Conservation (phyloP, 148 eudicot species). For the Rhododendron williamsianum region DNA sequence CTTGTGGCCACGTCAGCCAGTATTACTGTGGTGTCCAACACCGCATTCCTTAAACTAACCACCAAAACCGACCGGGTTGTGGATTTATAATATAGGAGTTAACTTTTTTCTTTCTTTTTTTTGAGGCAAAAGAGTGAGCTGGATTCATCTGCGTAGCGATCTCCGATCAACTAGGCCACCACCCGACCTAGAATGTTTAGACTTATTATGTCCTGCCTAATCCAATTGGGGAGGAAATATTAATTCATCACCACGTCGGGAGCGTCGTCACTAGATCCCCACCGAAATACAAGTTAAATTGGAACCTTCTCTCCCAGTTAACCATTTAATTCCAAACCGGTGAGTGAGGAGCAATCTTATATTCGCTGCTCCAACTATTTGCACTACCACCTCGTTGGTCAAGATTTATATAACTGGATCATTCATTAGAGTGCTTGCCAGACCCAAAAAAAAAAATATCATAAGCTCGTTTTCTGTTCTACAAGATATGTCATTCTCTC, state of each 20-base stretch:
- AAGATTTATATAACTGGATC: no score
- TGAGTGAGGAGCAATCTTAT: background rate
- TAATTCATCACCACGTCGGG: background rate
- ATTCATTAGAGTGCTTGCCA: no score
- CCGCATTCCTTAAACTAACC: background rate
- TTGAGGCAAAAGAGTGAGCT: background rate
- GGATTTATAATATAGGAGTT: background rate
- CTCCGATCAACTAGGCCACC: no score
- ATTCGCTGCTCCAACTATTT: background rate
- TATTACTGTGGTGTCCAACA: background rate
- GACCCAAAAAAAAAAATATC: no score
- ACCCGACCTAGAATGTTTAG: background rate
- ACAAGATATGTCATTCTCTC: no score
- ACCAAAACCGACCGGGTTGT: background rate
- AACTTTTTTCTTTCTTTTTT: no score
- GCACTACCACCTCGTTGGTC: background rate
- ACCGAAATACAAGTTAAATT: background rate
- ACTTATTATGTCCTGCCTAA: background rate
- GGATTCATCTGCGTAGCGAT: background rate
- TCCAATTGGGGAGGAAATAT: background rate
- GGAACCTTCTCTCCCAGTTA: background rate
- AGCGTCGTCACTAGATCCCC: background rate
- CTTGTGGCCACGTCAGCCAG: background rate
- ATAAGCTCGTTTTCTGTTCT: no score
- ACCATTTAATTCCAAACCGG: background rate